phyloP scores from a whole-genome alignment of 2,329 filamentous ascomycete genomes.

The Trichothecium sympodiale region DNA sequence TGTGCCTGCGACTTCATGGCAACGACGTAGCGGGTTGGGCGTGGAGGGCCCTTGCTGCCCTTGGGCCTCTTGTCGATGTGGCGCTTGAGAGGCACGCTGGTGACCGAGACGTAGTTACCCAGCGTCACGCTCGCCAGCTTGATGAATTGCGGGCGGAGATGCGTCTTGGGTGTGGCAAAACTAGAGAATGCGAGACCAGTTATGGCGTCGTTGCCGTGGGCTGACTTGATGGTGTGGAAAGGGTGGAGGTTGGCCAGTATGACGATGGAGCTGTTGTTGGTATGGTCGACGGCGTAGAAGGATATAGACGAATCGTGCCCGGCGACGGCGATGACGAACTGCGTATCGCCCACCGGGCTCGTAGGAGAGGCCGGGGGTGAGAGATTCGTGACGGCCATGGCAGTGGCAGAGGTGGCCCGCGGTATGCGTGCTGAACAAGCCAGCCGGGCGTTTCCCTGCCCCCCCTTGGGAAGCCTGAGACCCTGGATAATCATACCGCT shows the following conservation, averaged over 20 bases:
- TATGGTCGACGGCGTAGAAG: constrained; percentile 67
- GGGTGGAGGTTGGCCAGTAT: constrained; percentile 41
- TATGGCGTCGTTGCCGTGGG: constrained; percentile 43
- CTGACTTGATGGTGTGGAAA: constrained; percentile 40
- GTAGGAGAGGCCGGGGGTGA: constrained; percentile 40
- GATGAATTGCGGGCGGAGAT: constrained; percentile 31
- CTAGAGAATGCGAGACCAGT: constrained; percentile 48
- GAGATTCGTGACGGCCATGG: constrained; percentile 66
- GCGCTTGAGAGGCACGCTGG: constrained; percentile 60
- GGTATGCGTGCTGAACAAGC: constrained; percentile 48
- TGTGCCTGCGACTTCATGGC: constrained; percentile 43
- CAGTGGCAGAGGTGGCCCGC: constrained; percentile 59
- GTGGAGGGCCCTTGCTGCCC: constrained; percentile 27
- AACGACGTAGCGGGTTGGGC: constrained; percentile 59
- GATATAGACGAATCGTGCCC: constrained; percentile 70
- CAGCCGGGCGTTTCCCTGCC: constrained; percentile 32
- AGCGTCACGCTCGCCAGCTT: constrained; percentile 76
- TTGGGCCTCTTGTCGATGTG: constrained; percentile 23
- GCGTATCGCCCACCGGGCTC: constrained; percentile 48
- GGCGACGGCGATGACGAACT: constrained; percentile 72
- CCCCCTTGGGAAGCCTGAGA: constrained; percentile 36
- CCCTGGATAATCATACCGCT: constrained; percentile 46
- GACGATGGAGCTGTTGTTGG: constrained; percentile 30
- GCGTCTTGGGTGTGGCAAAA: constrained; percentile 41
- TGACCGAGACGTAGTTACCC: constrained; percentile 66